Evolutionary conservation across 1,284 basidiomycete genomes (phyloP).

Genomic region (Grifola frondosa): DNA sequence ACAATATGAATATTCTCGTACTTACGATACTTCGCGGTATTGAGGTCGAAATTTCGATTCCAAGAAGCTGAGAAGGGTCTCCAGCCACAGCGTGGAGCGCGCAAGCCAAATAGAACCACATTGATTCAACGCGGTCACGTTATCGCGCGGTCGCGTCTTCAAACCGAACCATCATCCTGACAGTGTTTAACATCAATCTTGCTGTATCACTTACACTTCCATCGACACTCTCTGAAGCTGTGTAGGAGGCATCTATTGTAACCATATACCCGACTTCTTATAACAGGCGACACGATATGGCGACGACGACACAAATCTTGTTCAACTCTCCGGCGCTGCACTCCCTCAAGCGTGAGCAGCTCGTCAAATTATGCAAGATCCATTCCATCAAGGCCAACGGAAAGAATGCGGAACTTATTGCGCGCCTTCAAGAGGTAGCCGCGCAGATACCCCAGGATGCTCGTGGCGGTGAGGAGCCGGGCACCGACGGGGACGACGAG

Average conservation of each 20-base stretch:
- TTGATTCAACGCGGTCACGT: constrained; percentile 6
- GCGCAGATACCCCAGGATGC: constrained; percentile 50
- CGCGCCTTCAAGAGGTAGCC: constrained; percentile 64
- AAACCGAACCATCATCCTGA: constrained; percentile 4
- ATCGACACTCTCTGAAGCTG: too few relatives aligned
- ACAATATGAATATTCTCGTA: too few relatives aligned
- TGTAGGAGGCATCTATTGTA: too few relatives aligned
- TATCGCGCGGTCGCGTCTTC: constrained; percentile 10
- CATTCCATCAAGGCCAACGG: constrained; percentile 75
- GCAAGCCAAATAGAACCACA: too few relatives aligned
- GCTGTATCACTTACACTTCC: neutral
- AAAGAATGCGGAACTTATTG: constrained; percentile 72
- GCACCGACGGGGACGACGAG: constrained; percentile 46
- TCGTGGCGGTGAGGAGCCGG: constrained; percentile 45
- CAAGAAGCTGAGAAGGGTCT: too few relatives aligned
- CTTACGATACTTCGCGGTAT: too few relatives aligned
- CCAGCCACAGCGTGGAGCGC: too few relatives aligned
- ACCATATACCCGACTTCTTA: too few relatives aligned
- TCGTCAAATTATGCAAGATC: constrained; percentile 77
- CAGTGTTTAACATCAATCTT: neutral
- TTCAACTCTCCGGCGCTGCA: constrained; percentile 79
- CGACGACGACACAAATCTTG: constrained; percentile 70
- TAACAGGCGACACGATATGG: constrained; percentile 37
- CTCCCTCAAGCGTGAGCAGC: constrained; percentile 76
- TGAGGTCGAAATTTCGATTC: too few relatives aligned